Percentiles rank a stretch among this genome's conserved stretches.
Evolutionary conservation across 495 filamentous ascomycete genomes (phyloP).

Genomic region (Penicillium fimorum): DNA sequence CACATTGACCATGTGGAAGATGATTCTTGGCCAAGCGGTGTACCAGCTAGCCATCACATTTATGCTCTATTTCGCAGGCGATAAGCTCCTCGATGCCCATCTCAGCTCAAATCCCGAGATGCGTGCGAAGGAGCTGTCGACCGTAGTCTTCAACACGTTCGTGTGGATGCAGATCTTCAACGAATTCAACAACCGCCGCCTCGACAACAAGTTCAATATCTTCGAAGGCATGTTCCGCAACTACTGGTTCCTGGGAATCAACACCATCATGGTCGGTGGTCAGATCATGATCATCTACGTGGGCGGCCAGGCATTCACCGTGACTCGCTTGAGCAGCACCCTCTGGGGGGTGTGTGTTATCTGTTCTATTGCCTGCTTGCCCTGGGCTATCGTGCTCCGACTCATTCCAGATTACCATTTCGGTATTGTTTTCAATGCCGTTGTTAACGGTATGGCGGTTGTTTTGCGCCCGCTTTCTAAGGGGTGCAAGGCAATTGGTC

Average conservation of each 20-base stretch:
- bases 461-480: constrained; percentile 33
- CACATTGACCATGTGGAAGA: constrained; percentile 91
- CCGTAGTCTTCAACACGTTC: constrained; percentile 89
- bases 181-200: constrained; percentile 86
- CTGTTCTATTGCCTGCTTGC: constrained; percentile 68
- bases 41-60: constrained; percentile 80
- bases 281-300: constrained; percentile 81
- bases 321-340: constrained; percentile 60
- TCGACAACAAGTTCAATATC: constrained; percentile 88
- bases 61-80: constrained; percentile 71
- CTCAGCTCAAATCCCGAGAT: constrained; percentile 37
- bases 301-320: constrained; percentile 69
- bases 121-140: constrained; percentile 53
- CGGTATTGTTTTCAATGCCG: constrained; percentile 39
- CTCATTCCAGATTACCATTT: constrained; percentile 61
- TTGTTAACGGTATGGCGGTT: constrained; percentile 24
- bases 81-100: constrained; percentile 52
- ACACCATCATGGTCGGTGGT: constrained; percentile 71
- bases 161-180: constrained; percentile 98
- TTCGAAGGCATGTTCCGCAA: constrained; percentile 78
- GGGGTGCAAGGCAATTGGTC: constrained; percentile 19
- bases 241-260: constrained; percentile 81
- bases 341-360: constrained; percentile 79
- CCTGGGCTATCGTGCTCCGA: constrained; percentile 70
- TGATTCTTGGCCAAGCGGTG: constrained; percentile 84